Conservation (phyloP, 768 basidiomycete species). For the Boletus insuetus region DNA sequence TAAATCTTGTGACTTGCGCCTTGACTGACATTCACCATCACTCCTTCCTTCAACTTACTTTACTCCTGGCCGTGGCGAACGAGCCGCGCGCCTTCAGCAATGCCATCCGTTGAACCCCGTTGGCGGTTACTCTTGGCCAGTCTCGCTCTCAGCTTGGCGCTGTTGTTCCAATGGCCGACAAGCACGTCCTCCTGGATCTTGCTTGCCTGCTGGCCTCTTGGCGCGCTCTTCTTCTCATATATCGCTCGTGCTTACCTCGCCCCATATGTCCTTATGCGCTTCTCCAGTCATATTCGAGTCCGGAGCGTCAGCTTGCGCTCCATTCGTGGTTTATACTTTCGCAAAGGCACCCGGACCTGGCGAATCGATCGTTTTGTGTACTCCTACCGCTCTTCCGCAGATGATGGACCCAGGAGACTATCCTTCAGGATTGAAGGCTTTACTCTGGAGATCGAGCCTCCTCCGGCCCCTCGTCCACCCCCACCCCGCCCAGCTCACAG, state of each 20-base stretch:
- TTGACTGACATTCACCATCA: background rate
- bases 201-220: conserved; percentile 47
- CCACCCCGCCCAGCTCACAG: conserved; percentile 28
- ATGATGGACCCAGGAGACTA: conserved; percentile 51
- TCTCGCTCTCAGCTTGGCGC: conserved; percentile 9
- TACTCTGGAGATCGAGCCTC: conserved; percentile 45
- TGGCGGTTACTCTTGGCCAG: conserved; percentile 10
- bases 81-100: conserved; percentile 7
- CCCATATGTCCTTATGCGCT: conserved; percentile 58
- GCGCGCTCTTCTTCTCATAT: conserved; percentile 53
- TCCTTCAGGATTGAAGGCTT: conserved; percentile 62
- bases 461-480: conserved; percentile 13
- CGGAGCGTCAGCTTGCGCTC: conserved; percentile 75
- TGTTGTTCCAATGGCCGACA: conserved; percentile 22
- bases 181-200: conserved; percentile 36
- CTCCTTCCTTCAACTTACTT: conserved; percentile 1
- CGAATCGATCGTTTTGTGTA: conserved; percentile 66
- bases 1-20: background rate
- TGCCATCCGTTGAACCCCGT: conserved; percentile 2
- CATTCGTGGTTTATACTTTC: conserved; percentile 72
- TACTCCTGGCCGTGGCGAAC: background rate
- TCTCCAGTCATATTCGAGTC: conserved; percentile 62
- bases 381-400: conserved; percentile 50
- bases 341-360: conserved; percentile 50
- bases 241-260: conserved; percentile 64